Evolutionary conservation across 2,329 filamentous ascomycete species (phyloP).

Genomic region (Botryosphaeria dothidea): DNA sequence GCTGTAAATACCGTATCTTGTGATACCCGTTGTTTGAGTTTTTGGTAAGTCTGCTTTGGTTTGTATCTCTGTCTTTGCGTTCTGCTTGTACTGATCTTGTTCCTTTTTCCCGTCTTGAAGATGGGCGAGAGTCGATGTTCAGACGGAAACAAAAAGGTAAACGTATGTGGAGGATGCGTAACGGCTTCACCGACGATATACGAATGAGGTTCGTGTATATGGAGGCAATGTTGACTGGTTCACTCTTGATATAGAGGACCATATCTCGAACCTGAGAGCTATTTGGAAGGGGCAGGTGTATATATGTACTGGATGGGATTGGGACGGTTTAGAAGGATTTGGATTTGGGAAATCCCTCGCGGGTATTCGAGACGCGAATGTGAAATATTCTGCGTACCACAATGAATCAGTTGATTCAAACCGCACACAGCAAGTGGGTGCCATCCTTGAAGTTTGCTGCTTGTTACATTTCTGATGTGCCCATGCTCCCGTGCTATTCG

Average conservation of each 20-base stretch:
- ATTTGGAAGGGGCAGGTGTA: background rate
- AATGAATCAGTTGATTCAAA: no score
- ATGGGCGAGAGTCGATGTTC: background rate
- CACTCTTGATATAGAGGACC: background rate
- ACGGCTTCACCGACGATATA: background rate
- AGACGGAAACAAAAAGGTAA: background rate
- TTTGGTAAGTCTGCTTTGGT: background rate
- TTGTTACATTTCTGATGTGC: no score
- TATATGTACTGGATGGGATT: background rate
- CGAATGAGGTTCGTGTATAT: background rate
- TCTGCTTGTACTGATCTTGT: background rate
- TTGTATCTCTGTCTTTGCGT: background rate
- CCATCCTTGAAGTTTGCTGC: no score
- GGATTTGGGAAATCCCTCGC: no score
- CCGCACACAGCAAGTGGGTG: no score
- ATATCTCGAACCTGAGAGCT: background rate
- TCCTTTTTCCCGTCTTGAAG: background rate
- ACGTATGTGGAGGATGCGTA: background rate
- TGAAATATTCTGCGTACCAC: no score
- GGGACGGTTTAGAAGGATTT: background rate
- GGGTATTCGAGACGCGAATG: no score
- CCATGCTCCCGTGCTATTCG: no score
- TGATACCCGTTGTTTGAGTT: constrained; percentile 12
- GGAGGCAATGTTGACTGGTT: background rate
- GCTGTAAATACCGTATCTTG: constrained; percentile 10